Evolutionary conservation across 2,329 filamentous ascomycete genomes (phyloP).

Genomic region (Paramyrothecium sp.): DNA sequence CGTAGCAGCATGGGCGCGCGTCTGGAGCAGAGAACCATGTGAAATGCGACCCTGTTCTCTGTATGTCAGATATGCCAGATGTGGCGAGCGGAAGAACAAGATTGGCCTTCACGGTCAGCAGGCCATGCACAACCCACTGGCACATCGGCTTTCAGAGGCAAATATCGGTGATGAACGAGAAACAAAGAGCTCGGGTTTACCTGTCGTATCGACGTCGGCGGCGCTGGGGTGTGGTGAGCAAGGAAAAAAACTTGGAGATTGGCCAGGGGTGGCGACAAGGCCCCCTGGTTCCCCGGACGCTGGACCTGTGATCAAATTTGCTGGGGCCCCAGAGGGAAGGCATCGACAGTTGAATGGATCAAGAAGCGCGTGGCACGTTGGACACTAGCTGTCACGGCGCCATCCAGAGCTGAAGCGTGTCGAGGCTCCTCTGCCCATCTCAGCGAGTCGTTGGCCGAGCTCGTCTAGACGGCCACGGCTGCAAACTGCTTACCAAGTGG

Average conservation of each 20-base stretch:
- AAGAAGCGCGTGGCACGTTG: not conserved
- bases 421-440: too few species aligned
- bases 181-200: too few species aligned
- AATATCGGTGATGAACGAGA: too few species aligned
- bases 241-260: not conserved
- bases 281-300: not conserved
- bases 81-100: too few species aligned
- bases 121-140: too few species aligned
- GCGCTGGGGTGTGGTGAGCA: not conserved
- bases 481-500: not conserved
- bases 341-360: not conserved
- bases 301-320: not conserved
- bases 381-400: not conserved
- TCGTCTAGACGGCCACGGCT: too few species aligned
- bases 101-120: too few species aligned
- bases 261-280: not conserved
- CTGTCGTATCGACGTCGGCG: not conserved
- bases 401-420: too few species aligned
- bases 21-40: not conserved
- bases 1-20: not conserved
- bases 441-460: too few species aligned
- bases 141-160: too few species aligned
- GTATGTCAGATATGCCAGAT: not conserved
- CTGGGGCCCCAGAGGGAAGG: not conserved
- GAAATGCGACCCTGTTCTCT: not conserved